A percentile compares a stretch with the other conserved stretches of the same genome.
Evolutionary conservation across 2,329 filamentous ascomycete species (phyloP).

Genomic region (Alternaria sp.): DNA sequence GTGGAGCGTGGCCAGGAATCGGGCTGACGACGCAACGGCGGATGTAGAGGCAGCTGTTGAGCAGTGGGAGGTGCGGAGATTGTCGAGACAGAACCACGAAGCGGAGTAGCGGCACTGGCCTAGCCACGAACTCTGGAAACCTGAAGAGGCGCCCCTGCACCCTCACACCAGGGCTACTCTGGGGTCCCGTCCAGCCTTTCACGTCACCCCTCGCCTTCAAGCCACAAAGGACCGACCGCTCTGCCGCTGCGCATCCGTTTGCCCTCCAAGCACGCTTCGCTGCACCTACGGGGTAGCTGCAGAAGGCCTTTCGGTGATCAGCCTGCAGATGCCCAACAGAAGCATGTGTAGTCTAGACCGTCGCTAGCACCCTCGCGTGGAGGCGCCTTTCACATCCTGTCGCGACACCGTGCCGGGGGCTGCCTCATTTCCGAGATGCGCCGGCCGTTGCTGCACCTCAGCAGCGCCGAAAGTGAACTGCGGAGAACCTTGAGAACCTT

Average conservation of each 20-base stretch:
- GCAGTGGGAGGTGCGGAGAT: conserved; percentile 1
- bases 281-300: conserved; percentile 13
- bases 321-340: conserved; percentile 24
- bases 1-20: conserved; percentile 18
- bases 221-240: not conserved
- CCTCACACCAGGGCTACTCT: not conserved
- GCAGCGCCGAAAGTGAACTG: not conserved
- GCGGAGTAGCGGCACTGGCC: not conserved
- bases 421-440: not conserved
- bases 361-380: conserved; percentile 12
- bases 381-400: not conserved
- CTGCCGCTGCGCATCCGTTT: conserved; percentile 9
- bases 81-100: conserved; percentile 2
- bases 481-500: not conserved
- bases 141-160: not conserved
- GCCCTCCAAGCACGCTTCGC: not conserved
- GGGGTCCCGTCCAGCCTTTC: not conserved
- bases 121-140: not conserved
- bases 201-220: conserved; percentile 1
- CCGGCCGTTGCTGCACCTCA: not conserved
- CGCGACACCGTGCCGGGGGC: not conserved
- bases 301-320: conserved; percentile 19
- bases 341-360: conserved; percentile 18
- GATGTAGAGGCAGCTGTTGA: not conserved
- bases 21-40: conserved; percentile 5